Evolutionary conservation across 2,329 filamentous ascomycete species (phyloP), one percentile per base, ranked within the genome.

Genomic region (Xylariaceae sp.): DNA sequence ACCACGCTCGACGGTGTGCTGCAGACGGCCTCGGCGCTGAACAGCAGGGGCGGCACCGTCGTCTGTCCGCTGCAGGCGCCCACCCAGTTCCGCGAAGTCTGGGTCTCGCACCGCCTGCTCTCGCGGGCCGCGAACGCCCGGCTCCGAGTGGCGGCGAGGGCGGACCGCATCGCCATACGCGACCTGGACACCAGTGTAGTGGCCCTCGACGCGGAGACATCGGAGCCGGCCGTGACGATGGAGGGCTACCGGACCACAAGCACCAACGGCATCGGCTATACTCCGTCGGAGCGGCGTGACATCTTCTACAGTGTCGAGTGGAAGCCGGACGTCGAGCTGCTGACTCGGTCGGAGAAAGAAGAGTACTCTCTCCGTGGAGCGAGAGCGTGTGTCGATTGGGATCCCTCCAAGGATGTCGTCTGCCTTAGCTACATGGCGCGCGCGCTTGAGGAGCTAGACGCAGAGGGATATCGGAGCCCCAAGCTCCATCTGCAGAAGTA

Each of bases 1-100:
- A 26, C 33, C 14, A 26, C 33, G 4, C 18, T 35, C 5, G 33
- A 35, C 16, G 28, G 33, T 10, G 22, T 35, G 27, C 22, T 31
- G 11, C 33, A 35, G 27, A 19, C 33, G 13, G 29, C 25, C 11
- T 14, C 26, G 25, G 14, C 19, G 7, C 15, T 29, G 19, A 29
- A 10, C 12, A 14, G 14, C 26, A 35, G 14, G 18, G 26, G 26
- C 11, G 32, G 32, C 5, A 24, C 16, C 17, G 19, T 21, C 7
- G n/a, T 16, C 14, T 17, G 12, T 4, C 25, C 25, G 13, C 13
- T 22, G 14, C 22, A 33, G 25, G 25, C 13, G 25, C 25, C 25
- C 10, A 27, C 25, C 10, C 25, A 27, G 25, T 10, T 27, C 7
- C 13, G 10, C 25, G 25, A 27, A 7, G 25, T 15, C 10, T 27